A percentile compares a stretch with the other conserved stretches of the same genome.
phyloP scores from a whole-genome alignment of 495 filamentous ascomycete genomes.

The Annulohypoxylon moriforme region DNA sequence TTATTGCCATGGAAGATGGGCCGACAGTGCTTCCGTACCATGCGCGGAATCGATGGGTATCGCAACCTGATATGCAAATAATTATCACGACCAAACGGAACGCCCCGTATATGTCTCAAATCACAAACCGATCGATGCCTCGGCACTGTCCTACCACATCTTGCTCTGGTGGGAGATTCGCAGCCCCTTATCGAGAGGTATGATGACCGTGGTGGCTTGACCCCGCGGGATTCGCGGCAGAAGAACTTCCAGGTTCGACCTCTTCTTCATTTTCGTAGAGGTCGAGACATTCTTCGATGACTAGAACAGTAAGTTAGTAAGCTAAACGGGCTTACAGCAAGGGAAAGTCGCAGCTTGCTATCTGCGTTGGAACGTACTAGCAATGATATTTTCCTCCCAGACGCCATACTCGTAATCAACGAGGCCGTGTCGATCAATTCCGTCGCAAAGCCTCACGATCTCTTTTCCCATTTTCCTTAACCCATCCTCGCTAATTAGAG shows the following conservation, averaged over 20 bases:
- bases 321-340: slow-evolving; percentile 1
- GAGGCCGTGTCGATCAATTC: slow-evolving; percentile 85
- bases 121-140: slow-evolving; percentile 27
- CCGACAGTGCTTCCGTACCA: slow-evolving; percentile 16
- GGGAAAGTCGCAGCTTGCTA: not conserved
- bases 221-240: slow-evolving; percentile 35
- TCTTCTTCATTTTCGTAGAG: slow-evolving; percentile 59
- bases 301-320: slow-evolving; percentile 53
- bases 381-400: slow-evolving; percentile 92
- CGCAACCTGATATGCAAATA: slow-evolving; percentile 39
- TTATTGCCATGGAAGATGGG: slow-evolving; percentile 12
- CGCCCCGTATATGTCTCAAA: slow-evolving; percentile 41
- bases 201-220: slow-evolving; percentile 27
- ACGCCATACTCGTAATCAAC: slow-evolving; percentile 98
- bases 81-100: slow-evolving; percentile 27
- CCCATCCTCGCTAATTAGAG: slow-evolving; percentile 72
- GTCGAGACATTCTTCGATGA: slow-evolving; percentile 74
- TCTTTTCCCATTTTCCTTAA: slow-evolving; percentile 85
- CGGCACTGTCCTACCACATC: slow-evolving; percentile 9
- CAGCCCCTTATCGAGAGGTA: slow-evolving; percentile 33
- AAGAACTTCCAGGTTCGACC: slow-evolving; percentile 38
- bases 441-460: slow-evolving; percentile 83
- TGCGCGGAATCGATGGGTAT: slow-evolving; percentile 34
- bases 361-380: slow-evolving; percentile 66
- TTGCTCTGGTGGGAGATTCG: not conserved